Percentiles rank a stretch among this genome's conserved stretches.
These are phyloP conservation scores for Pseudocercospora macadamiae DNA, from an alignment of 2,329 filamentous ascomycete species.

Conservation along the genomic window DNA sequence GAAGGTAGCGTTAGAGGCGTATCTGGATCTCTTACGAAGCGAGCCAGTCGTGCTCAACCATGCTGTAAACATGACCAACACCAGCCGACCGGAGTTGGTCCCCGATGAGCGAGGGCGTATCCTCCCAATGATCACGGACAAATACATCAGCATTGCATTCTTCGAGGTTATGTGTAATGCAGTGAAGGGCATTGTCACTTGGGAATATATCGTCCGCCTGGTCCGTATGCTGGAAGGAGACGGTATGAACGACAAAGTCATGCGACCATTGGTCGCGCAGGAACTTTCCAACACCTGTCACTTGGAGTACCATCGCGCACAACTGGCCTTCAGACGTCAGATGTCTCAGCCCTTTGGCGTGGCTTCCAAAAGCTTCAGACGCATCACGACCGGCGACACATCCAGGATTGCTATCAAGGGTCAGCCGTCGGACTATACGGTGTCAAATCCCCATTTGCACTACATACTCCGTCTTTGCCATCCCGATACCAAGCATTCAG, in stretches of 20 bases:
- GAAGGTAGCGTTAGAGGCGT: conserved; percentile 13
- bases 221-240: conserved; percentile 10
- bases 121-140: conserved; percentile 13
- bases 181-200: conserved; percentile 20
- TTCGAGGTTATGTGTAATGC: conserved; percentile 18
- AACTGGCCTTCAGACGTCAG: conserved; percentile 17
- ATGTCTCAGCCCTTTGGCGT: conserved; percentile 9
- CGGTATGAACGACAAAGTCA: conserved; percentile 14
- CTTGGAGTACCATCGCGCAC: conserved; percentile 21
- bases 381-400: conserved; percentile 4
- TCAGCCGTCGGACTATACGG: conserved; percentile 18
- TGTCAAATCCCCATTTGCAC: conserved; percentile 21
- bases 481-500: conserved; percentile 14
- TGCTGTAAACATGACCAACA: conserved; percentile 16
- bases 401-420: conserved; percentile 19
- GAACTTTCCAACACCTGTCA: conserved; percentile 23
- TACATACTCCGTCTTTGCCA: conserved; percentile 22
- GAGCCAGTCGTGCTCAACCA: conserved; percentile 20
- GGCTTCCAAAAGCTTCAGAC: conserved; percentile 18
- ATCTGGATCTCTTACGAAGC: conserved; percentile 17
- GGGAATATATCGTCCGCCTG: conserved; percentile 21
- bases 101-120: conserved; percentile 19
- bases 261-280: conserved; percentile 12
- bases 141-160: conserved; percentile 19
- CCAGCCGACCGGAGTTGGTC: conserved; percentile 14